Evolutionary conservation across 2,329 filamentous ascomycete genomes (phyloP).

Genomic region (Aspergillus proliferans): DNA sequence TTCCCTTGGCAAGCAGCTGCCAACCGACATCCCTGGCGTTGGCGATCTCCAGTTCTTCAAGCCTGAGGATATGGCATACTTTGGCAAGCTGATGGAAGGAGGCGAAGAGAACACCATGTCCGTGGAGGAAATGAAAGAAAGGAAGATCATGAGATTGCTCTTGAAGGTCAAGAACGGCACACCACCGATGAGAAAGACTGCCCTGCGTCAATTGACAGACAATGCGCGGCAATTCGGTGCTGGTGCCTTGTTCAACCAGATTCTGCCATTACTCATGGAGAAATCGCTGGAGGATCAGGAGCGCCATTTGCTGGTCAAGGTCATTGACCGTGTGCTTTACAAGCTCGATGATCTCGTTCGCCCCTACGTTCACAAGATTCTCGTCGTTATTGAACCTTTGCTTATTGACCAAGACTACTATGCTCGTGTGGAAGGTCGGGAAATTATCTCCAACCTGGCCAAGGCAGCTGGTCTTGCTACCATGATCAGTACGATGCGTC

Average conservation of each 20-base stretch:
- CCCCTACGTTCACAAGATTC: constrained; percentile 94
- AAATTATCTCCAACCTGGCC: constrained; percentile 96
- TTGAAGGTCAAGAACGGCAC: constrained; percentile 99
- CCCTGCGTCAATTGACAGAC: constrained; percentile 91
- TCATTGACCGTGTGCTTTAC: constrained; percentile 96
- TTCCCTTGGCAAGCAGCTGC: constrained; percentile 79
- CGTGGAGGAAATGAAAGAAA: constrained; percentile 92
- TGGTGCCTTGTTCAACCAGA: constrained; percentile 92
- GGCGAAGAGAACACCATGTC: constrained; percentile 85
- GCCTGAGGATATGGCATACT: constrained; percentile 97
- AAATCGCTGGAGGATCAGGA: constrained; percentile 97
- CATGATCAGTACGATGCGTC: constrained; percentile 99
- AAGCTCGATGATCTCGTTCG: constrained; percentile 95
- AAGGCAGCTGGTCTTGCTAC: constrained; percentile 95
- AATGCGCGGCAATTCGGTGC: constrained; percentile 95
- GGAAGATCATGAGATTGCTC: constrained; percentile 95
- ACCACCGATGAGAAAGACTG: constrained; percentile 97
- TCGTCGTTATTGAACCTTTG: constrained; percentile 97
- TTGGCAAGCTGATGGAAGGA: constrained; percentile 92
- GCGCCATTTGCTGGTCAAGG: constrained; percentile 95
- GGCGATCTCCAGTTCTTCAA: constrained; percentile 98
- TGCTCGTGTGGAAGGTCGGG: constrained; percentile 91
- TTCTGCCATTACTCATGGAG: constrained; percentile 94
- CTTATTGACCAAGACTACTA: constrained; percentile 99
- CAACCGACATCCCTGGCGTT: constrained; percentile 91